Conservation (phyloP, 768 basidiomycete species). For the Kwoniella bestiolae region DNA sequence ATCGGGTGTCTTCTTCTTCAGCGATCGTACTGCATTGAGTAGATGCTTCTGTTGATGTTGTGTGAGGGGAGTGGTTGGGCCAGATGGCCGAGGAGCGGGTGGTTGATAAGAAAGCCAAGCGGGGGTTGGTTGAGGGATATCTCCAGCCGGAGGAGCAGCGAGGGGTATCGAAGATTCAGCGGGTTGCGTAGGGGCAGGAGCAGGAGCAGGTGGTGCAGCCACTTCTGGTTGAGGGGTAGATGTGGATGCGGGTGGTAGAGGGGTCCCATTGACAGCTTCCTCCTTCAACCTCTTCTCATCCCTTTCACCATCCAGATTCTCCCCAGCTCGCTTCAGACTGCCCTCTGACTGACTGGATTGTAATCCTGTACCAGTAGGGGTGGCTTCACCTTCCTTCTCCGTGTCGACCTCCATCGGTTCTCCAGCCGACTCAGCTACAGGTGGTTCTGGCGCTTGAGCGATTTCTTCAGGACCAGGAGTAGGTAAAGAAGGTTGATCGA, state of each 20-base stretch:
- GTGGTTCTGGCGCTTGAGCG: constrained; percentile 49
- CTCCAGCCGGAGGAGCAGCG: constrained; percentile 30
- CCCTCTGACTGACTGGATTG: constrained; percentile 22
- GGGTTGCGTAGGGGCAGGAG: constrained; percentile 29
- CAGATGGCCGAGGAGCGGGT: constrained; percentile 45
- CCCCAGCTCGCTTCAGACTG: constrained; percentile 46
- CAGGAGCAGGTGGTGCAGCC: constrained; percentile 26
- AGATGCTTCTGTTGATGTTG: constrained; percentile 78
- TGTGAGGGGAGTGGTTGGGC: constrained; percentile 61
- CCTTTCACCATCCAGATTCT: constrained; percentile 36
- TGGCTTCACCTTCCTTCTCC: constrained; percentile 12
- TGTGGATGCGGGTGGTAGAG: constrained; percentile 36
- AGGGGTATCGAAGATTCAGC: constrained; percentile 39
- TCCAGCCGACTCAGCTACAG: constrained; percentile 47
- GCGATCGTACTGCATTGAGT: constrained; percentile 71
- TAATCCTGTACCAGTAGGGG: neutral
- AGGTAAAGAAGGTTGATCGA: constrained; percentile 47
- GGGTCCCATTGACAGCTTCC: constrained; percentile 10
- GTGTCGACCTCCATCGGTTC: constrained; percentile 45
- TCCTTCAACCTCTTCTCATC: constrained; percentile 51
- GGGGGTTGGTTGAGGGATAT: constrained; percentile 27
- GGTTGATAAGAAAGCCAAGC: constrained; percentile 44
- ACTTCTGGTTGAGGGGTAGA: constrained; percentile 53
- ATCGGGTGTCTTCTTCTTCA: constrained; percentile 82
- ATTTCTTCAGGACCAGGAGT: constrained; percentile 41